These are phyloP conservation scores for Trypanosoma avium DNA, from an alignment of 208 protist species.

Conservation along the genomic window DNA sequence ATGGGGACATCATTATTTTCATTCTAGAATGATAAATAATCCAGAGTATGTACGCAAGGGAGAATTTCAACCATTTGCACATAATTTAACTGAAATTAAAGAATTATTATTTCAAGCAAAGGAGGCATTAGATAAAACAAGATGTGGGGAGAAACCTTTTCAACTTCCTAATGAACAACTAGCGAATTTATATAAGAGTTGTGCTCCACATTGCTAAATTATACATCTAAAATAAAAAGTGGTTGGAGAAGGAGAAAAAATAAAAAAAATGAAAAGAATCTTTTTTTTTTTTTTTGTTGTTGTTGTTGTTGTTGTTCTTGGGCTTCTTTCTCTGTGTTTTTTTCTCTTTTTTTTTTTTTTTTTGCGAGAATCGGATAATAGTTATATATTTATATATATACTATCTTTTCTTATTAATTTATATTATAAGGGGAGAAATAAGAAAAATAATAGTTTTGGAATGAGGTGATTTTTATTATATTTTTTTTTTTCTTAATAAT, in stretches of 20 bases:
- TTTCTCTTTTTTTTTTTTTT: slow-evolving; percentile 11
- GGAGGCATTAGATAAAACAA: slow-evolving; percentile 25
- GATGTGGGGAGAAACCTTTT: slow-evolving; percentile 18
- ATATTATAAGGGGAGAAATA: slow-evolving; percentile 2
- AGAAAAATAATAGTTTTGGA: background rate
- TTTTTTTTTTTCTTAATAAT: too few species aligned
- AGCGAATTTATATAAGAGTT: slow-evolving; percentile 14
- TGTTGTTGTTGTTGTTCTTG: too few species aligned
- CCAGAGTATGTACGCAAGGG: slow-evolving; percentile 13
- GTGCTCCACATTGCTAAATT: slow-evolving; percentile 27
- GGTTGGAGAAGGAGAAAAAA: slow-evolving; percentile 1
- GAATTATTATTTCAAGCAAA: slow-evolving; percentile 19
- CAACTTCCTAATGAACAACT: slow-evolving; percentile 16
- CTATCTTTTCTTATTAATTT: background rate
- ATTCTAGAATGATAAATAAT: slow-evolving; percentile 28
- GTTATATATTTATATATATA: slow-evolving; percentile 6
- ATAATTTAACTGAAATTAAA: slow-evolving; percentile 28
- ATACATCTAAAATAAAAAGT: too few species aligned
- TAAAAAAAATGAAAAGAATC: slow-evolving; percentile 1
- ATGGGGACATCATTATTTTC: slow-evolving; percentile 33
- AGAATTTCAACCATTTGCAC: slow-evolving; percentile 32
- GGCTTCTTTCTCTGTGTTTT: slow-evolving; percentile 7
- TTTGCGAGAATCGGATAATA: background rate
- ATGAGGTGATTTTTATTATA: too few species aligned
- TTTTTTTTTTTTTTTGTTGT: background rate